A percentile compares a stretch with the other conserved stretches of the same genome.
Conservation (phyloP, 169 alveolate genomes). For the Plasmodium fragile region DNA sequence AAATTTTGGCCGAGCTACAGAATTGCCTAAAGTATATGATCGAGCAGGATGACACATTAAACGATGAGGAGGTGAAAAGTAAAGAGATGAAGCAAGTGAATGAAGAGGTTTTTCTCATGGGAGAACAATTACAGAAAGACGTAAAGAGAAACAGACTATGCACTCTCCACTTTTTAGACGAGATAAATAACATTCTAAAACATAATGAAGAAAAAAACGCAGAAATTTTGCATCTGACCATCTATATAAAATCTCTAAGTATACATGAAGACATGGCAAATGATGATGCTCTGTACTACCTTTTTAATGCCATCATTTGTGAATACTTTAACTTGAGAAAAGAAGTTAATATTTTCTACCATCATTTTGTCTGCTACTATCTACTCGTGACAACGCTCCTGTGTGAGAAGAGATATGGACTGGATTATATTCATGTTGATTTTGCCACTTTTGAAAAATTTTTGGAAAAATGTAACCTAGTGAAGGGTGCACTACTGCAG, state of each 20-base stretch:
- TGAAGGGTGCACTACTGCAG: constrained; percentile 49
- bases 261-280: constrained; percentile 66
- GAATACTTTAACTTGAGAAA: constrained; percentile 69
- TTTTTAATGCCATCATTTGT: constrained; percentile 53
- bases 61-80: not conserved
- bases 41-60: not conserved
- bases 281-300: constrained; percentile 21
- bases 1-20: constrained; percentile 22
- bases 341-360: constrained; percentile 40
- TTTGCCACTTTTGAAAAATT: constrained; percentile 26
- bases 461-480: constrained; percentile 15
- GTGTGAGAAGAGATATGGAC: constrained; percentile 28
- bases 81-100: not conserved
- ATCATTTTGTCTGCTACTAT: constrained; percentile 41
- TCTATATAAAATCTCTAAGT: constrained; percentile 66
- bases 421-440: constrained; percentile 13
- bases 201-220: constrained; percentile 33
- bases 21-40: constrained; percentile 9
- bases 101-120: not conserved
- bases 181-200: constrained; percentile 33
- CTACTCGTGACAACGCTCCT: constrained; percentile 1
- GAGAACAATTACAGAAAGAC: constrained; percentile 14
- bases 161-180: constrained; percentile 24
- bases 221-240: constrained; percentile 39
- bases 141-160: constrained; percentile 30